These are phyloP conservation scores for Suillus variegatus DNA, from an alignment of 768 basidiomycete genomes.

Conservation along the genomic window DNA sequence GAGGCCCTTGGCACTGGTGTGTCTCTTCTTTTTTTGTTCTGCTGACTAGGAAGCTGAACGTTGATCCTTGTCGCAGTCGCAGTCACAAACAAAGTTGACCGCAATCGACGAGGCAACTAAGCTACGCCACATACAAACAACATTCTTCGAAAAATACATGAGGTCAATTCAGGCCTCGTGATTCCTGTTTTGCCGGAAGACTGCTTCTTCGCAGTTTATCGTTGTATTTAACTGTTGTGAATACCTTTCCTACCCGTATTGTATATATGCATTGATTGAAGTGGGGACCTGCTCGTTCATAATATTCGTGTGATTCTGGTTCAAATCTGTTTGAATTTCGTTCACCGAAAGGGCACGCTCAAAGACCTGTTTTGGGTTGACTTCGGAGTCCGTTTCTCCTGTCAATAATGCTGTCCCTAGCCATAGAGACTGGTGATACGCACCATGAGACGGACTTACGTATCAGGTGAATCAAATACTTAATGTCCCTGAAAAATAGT, in stretches of 20 bases:
- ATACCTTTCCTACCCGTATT: neutral
- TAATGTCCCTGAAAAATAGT: no score
- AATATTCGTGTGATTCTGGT: neutral
- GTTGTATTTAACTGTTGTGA: neutral
- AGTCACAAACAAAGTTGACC: conserved; percentile 45
- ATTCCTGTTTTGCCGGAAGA: neutral
- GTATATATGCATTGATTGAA: neutral
- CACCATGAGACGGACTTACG: no score
- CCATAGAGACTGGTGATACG: no score
- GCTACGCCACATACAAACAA: conserved; percentile 63
- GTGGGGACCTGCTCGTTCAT: neutral
- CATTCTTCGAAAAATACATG: conserved; percentile 65
- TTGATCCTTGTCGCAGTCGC: conserved; percentile 22
- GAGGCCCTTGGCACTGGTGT: conserved; percentile 61
- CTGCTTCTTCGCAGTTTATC: neutral
- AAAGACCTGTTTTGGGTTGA: no score
- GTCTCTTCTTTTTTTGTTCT: conserved; percentile 25
- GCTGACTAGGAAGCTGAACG: conserved; percentile 7
- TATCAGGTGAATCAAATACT: no score
- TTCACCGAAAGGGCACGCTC: neutral
- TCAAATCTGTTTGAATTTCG: neutral
- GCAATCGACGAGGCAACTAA: conserved; percentile 60
- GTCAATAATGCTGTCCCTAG: no score
- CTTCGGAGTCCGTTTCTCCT: no score
- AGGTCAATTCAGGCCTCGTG: conserved; percentile 48